phyloP scores from a whole-genome alignment of 345 rosid species.

The Tarenaya hassleriana region DNA sequence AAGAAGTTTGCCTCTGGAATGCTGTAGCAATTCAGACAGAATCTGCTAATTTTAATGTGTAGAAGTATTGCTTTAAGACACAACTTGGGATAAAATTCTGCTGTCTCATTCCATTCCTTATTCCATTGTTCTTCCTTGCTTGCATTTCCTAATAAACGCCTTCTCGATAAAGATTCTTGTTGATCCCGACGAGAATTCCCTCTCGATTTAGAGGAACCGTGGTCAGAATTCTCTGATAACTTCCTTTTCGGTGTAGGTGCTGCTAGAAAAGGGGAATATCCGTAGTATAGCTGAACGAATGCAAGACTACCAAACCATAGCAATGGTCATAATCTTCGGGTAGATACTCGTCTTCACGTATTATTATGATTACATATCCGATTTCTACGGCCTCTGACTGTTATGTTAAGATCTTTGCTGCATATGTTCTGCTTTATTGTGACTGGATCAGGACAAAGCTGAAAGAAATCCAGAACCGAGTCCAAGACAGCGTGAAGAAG shows the following conservation, averaged over 20 bases:
- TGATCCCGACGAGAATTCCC: no score
- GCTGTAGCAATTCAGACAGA: no score
- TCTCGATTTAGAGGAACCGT: neutral
- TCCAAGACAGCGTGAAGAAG: conserved; percentile 71
- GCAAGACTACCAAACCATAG: conserved; percentile 72
- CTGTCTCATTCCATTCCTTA: neutral
- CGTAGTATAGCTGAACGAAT: conserved; percentile 47
- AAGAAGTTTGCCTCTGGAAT: no score
- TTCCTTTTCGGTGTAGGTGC: conserved; percentile 38
- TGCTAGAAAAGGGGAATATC: conserved; percentile 55
- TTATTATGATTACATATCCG: neutral
- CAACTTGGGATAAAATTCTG: no score
- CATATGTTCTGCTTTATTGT: conserved; percentile 2
- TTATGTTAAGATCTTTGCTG: conserved; percentile 11
- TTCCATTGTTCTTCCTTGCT: neutral
- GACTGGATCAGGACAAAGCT: conserved; percentile 52
- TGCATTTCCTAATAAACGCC: no score
- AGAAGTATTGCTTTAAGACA: no score
- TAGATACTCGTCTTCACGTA: conserved; percentile 21
- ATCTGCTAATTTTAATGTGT: no score
- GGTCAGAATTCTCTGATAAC: neutral
- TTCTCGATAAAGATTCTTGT: no score
- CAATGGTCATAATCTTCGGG: conserved; percentile 84
- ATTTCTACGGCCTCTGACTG: conserved; percentile 3
- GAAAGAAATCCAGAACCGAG: conserved; percentile 52